Base-by-base conservation (phyloP, 2,329 filamentous ascomycete species). In the Arthrobotrys megalospora region DNA sequence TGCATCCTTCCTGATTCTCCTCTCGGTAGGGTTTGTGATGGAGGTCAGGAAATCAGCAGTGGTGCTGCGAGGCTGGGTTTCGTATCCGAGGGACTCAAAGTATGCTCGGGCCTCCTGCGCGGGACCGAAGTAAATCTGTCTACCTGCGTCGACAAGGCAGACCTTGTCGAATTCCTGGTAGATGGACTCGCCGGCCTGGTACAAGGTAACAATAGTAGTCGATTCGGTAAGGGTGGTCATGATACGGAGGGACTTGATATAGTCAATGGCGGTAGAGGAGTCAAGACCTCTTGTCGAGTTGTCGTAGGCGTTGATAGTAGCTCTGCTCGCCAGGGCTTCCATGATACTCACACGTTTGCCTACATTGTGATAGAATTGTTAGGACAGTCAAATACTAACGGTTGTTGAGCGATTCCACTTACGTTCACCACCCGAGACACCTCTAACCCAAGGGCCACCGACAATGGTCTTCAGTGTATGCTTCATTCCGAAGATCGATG, bases 281-380 rank as follows among this genome's bases (percentile, higher is more conserved):
- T 96, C 92, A 0, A 95, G 86, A n/a, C 93, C 93, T 58, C 92
- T 87, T 0, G 92, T 95, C 0, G 89, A 91, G 83, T 95, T 95
- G 81, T 95, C 92, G 91, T 91, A 94, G 79, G 90, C 91, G 38
- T 92, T 89, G 0, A 94, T 90, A 0, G 91, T 90, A 0, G 90
- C 90, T 83, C 92, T 91, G 6, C 91, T 91, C 3, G 91, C 90
- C 21, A 95, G 85, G 0, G 91, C 92, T 84, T 95, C 92, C 0
- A 91, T 91, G 80, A 95, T 93, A 21, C 90, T 91, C 7, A 93
- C 92, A 82, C 92, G 91, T 38, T 78, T 78, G 47, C 72, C 72
- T 77, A 58, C 24, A 69, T 45, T 50, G 12, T 2, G 24, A 11
- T n/a, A 19, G 8, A 12, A 47, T 32, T 2, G 28, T 60, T n/a